Conservation (phyloP, 306 rosid species). For the Gastrolobium villosum region DNA sequence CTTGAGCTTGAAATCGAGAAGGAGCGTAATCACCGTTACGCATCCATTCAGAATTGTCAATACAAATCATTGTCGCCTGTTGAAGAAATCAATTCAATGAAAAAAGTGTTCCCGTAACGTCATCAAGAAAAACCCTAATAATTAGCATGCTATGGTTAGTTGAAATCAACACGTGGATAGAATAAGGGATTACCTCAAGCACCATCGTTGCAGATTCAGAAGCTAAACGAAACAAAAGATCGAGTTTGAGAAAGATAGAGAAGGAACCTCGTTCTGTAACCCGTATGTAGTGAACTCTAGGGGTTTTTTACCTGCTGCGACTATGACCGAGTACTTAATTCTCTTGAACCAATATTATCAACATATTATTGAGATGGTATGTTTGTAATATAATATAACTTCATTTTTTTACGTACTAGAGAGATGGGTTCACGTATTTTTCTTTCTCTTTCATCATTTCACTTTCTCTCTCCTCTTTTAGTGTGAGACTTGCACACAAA, state of each 20-base stretch:
- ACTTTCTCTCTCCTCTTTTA: too few relatives aligned
- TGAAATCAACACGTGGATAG: neutral
- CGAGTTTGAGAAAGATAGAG: neutral
- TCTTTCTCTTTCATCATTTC: too few relatives aligned
- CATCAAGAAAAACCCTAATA: slow-evolving; percentile 61
- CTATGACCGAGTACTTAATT: too few relatives aligned
- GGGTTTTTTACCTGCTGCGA: too few relatives aligned
- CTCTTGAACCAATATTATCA: too few relatives aligned
- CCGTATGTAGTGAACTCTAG: neutral
- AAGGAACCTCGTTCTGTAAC: neutral
- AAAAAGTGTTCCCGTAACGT: neutral
- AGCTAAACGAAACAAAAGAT: slow-evolving; percentile 38
- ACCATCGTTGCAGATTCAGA: slow-evolving; percentile 69
- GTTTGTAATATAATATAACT: too few relatives aligned
- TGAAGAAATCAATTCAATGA: neutral
- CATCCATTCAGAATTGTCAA: slow-evolving; percentile 99
- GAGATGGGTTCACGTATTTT: too few relatives aligned
- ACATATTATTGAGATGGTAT: too few relatives aligned
- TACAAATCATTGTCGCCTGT: slow-evolving; percentile 96
- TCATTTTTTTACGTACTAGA: too few relatives aligned
- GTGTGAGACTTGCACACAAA: too few relatives aligned
- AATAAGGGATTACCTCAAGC: slow-evolving; percentile 74
- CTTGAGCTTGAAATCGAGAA: slow-evolving; percentile 91
- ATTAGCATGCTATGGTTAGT: slow-evolving; percentile 23
- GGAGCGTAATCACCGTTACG: slow-evolving; percentile 95